Evolutionary conservation across 2,329 filamentous ascomycete genomes (phyloP), one percentile per base, ranked within the genome.

Genomic region (Coleophoma eucalyptorum): DNA sequence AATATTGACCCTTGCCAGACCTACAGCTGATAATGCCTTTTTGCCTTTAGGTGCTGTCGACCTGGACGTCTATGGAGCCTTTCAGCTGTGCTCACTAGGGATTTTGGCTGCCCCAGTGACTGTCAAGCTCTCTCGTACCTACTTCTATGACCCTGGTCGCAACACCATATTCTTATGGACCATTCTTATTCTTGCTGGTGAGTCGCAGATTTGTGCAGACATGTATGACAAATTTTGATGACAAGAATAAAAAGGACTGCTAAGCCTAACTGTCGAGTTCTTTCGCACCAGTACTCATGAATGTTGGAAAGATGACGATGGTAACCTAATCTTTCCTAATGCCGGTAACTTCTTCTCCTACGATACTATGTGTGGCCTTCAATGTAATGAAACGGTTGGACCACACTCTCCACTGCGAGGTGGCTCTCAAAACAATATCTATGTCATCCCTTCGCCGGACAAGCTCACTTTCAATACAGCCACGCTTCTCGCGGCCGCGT

Each of bases 141-240:
- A 87, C 60, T 87, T 86, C 61, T 73, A 81, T 48, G 76, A 79
- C 19, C 80, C 79, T 0, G 83, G 83, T 2, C 73, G 84, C 34
- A 86, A 86, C 55, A 77, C 79, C 42, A 86, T 88, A 49, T 87
- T 87, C 57, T 33, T 85, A 0, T 88, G 84, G 84, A 83, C 81
- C 0, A 72, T 73, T 4, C 67, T 87, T 2, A 66, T 87, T 26
- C 70, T 87, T 12, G 75, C 79, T 20, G 84, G 81, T 78, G 52
- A 66, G 73, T 52, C 43, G 13, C 20, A 41, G 10, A 41, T 38
- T 50, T 13, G 12, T 19, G 34, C 5, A 12, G 33, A 5, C 46
- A 80, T 79, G 83, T 0, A 65, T 86, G 1, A 52, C 86, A 16
- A 83, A 80, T 52, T 69, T 87, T 52, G 78, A 79, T 0, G 74